phyloP scores from a whole-genome alignment of 441 rosid species.

The Eutrema salsugineum region DNA sequence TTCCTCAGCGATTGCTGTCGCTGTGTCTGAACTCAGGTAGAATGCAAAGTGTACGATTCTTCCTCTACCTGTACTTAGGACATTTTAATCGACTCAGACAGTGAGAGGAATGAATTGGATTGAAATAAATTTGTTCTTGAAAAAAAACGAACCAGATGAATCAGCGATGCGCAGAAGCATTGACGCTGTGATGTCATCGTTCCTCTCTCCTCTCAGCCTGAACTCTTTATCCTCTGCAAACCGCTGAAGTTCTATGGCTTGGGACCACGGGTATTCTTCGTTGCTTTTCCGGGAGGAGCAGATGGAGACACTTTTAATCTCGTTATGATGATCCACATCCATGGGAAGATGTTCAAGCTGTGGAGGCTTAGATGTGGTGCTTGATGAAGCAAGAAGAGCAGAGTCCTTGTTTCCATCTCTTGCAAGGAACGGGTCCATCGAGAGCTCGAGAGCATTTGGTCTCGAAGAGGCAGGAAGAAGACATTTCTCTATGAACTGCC shows the following conservation, averaged over 20 bases:
- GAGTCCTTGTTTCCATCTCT: slow-evolving; percentile 44
- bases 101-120: neutral
- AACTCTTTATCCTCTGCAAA: slow-evolving; percentile 46
- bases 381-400: slow-evolving; percentile 28
- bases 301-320: slow-evolving; percentile 32
- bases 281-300: slow-evolving; percentile 28
- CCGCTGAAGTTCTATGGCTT: slow-evolving; percentile 36
- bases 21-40: slow-evolving; percentile 63
- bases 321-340: slow-evolving; percentile 60
- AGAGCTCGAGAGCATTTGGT: slow-evolving; percentile 65
- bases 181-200: slow-evolving; percentile 46
- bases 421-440: slow-evolving; percentile 70
- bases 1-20: slow-evolving; percentile 55
- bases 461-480: slow-evolving; percentile 66
- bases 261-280: slow-evolving; percentile 22
- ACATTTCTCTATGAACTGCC: slow-evolving; percentile 82
- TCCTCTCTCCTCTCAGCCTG: slow-evolving; percentile 55
- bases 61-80: slow-evolving; percentile 37
- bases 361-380: slow-evolving; percentile 24
- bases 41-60: slow-evolving; percentile 61
- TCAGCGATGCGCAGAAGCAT: slow-evolving; percentile 59
- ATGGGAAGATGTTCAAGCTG: slow-evolving; percentile 48
- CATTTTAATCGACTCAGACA: slow-evolving; percentile 8
- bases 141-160: slow-evolving; percentile 30
- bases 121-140: neutral